Base-by-base conservation (phyloP, 495 filamentous ascomycete species). In the Annulohypoxylon bovei region DNA sequence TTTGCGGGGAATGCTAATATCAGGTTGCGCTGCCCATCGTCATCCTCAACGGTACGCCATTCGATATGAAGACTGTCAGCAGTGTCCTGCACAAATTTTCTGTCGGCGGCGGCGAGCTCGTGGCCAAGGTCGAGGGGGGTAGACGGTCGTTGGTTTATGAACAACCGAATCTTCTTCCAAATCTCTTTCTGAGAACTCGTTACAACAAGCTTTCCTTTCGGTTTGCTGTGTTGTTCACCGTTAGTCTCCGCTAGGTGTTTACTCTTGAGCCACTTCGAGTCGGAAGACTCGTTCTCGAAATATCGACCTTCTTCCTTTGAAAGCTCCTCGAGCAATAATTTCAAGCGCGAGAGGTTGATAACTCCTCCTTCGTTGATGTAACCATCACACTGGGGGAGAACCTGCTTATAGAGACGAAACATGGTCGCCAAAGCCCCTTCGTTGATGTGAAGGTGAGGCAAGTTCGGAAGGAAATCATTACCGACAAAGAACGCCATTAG, bases 401-500 rank as follows among this genome's bases (percentile, higher is more conserved):
- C 88, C 20, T 91, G 84, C 75, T 98, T 98, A 85, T 99, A 99
- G 65, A 96, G 89, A 78, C 91, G 93, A 78, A 99, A 99, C 94
- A 98, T 98, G 68, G 95, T 87, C 18, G 94, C 91, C 75, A 98
- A 81, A 9, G 96, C 96, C 33, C 96, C 96, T 78, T 98, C 96
- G 80, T 99, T 99, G 80, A 99, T 99, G 81, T 98, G 96, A 65
- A 99, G 81, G 68, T 96, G 92, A 2, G 96, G 96, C 55, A 99
- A 83, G 80, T 98, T 97, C 3, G 96, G 96, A 74, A 99, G 86
- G 81, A 99, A 99, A 81, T 99, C 96, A 78, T 99, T 99, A 77
- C 96, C 96, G 76, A 99, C 93, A 76, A 99, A 99, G 83, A 99
- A 99, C 30, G 93, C 94, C 92, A 99, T 97, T 42, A 99, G 87